Evolutionary conservation across 805 yeast species (phyloP), one percentile per base, ranked within the genome.

Genomic region (Jamesozyma jinghongensis): DNA sequence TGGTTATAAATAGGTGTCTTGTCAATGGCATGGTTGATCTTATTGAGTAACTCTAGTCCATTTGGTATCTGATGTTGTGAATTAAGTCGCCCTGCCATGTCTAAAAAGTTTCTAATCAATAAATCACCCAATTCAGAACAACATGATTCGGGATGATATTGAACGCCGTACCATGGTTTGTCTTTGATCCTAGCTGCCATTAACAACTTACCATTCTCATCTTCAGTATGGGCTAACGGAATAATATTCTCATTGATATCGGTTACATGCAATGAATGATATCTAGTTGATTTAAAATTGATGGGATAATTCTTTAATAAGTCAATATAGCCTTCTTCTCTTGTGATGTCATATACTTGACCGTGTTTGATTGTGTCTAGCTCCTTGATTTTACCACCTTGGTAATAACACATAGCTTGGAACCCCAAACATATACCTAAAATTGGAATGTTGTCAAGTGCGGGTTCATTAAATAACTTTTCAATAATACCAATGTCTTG

Each of bases 91-190:
- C 17, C 12, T 0, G 69, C 61, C 4, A 57, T 8, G 2, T 37
- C 12, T 27, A 62, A 34, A 56, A 90, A 90, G 54, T 83, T 84
- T 8, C 51, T 47, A 3, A 88, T 59, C 38, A 92, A 57, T 10
- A 57, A 52, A 2, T 55, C 68, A 2, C 98, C 98, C 36, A 64
- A 51, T 12, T 69, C 66, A 0, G 97, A 86, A 51, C 95, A 85
- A 31, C 90, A 77, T 1, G 96, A 86, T 55, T 92, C 99, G 0
- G 98, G 98, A 54, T 92, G 99, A 54, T 88, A 94, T 54, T 92
- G 99, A 2, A 92, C 97, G 0, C 95, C 98, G 58, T 69, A 90
- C 65, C 82, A 83, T 0, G 97, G 97, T 17, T 65, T 61, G 0
- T 29, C 16, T 0, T 37, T 49, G 53, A 85, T 88, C 53, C 66